phyloP scores from a whole-genome alignment of 2,329 filamentous ascomycete genomes.

The Cordyceps tenuipes region DNA sequence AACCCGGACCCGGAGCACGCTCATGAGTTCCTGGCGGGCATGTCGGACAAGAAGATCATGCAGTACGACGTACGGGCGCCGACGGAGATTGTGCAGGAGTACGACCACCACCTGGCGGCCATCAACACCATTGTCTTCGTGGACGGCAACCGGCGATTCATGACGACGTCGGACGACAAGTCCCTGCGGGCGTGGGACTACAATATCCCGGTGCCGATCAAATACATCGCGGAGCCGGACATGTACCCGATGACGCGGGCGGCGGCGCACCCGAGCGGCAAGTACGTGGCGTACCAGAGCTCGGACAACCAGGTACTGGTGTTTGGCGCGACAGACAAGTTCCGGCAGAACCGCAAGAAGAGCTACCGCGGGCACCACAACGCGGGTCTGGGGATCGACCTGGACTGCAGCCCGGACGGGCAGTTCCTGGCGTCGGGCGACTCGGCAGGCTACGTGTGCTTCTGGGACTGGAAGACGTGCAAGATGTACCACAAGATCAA shows the following conservation, averaged over 20 bases:
- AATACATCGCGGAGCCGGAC: constrained; percentile 93
- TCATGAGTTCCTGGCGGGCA: constrained; percentile 89
- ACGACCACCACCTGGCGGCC: constrained; percentile 95
- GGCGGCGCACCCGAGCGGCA: constrained; percentile 76
- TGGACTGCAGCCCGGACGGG: constrained; percentile 82
- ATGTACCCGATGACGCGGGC: constrained; percentile 95
- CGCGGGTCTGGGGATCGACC: constrained; percentile 84
- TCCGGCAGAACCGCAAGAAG: constrained; percentile 96
- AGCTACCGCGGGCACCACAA: constrained; percentile 93
- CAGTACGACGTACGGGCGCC: constrained; percentile 82
- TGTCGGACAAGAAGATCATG: constrained; percentile 98
- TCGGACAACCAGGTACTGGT: constrained; percentile 96
- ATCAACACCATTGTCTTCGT: constrained; percentile 97
- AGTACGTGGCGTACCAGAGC: constrained; percentile 89
- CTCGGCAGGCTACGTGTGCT: constrained; percentile 80
- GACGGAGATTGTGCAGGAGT: constrained; percentile 83
- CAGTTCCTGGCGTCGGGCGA: constrained; percentile 86
- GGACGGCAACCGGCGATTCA: constrained; percentile 89
- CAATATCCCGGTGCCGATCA: constrained; percentile 96
- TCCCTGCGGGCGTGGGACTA: constrained; percentile 96
- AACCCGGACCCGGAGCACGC: constrained; percentile 70
- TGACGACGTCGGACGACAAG: constrained; percentile 97
- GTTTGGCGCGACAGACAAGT: constrained; percentile 89
- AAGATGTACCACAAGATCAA: constrained; percentile 98
- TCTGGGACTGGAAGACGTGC: constrained; percentile 99